These are phyloP conservation scores for Pestalotiopsis sp. DNA, from an alignment of 2,329 filamentous ascomycete genomes.

Conservation along the genomic window DNA sequence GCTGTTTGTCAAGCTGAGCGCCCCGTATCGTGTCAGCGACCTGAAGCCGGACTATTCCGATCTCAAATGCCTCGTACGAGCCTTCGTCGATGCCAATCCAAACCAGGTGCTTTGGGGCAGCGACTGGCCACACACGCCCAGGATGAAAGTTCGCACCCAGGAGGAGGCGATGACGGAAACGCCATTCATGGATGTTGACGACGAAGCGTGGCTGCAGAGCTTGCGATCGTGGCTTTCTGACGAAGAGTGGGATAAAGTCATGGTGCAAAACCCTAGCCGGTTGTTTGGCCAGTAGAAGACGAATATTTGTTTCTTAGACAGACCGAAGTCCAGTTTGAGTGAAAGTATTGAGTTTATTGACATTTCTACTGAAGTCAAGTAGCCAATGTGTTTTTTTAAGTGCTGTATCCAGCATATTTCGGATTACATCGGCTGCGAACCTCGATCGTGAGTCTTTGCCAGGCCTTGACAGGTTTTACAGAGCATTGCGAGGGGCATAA, in stretches of 20 bases:
- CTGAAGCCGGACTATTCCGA: neutral
- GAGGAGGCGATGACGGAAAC: conserved; percentile 5
- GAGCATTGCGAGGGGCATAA: too few species aligned
- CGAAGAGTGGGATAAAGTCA: conserved; percentile 26
- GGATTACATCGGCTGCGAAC: too few species aligned
- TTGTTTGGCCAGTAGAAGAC: conserved; percentile 16
- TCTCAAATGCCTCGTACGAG: neutral
- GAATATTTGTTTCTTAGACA: neutral
- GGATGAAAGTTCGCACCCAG: neutral
- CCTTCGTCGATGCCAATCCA: neutral
- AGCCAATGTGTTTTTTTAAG: too few species aligned
- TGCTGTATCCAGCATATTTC: too few species aligned
- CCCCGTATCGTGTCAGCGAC: neutral
- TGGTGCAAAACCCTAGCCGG: conserved; percentile 24
- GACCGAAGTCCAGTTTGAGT: too few species aligned
- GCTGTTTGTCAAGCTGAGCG: neutral
- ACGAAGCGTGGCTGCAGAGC: conserved; percentile 13
- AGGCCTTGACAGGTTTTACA: too few species aligned
- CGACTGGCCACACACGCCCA: neutral
- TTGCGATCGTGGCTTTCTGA: conserved; percentile 14
- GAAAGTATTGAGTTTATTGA: too few species aligned
- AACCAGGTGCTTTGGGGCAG: neutral
- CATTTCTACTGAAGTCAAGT: too few species aligned
- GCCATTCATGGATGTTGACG: conserved; percentile 14
- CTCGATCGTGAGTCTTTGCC: too few species aligned